These are phyloP conservation scores for Lachnellula subtilissima DNA, from an alignment of 2,329 filamentous ascomycete species.

Conservation along the genomic window DNA sequence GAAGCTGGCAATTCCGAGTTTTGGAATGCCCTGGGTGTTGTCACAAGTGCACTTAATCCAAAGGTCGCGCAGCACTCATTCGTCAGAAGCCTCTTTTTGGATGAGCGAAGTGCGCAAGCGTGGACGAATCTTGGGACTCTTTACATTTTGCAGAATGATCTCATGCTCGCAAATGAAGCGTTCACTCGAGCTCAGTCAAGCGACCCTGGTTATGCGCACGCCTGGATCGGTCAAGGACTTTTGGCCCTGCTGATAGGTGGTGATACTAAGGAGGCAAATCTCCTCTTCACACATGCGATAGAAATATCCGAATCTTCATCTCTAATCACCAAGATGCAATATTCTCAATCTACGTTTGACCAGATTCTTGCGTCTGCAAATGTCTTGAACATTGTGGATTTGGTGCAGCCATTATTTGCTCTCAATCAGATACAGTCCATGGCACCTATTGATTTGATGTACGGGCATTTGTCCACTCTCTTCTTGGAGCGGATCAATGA, in stretches of 20 bases:
- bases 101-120: slow-evolving; percentile 75
- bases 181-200: slow-evolving; percentile 90
- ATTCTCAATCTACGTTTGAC: slow-evolving; percentile 77
- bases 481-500: slow-evolving; percentile 78
- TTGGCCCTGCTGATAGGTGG: slow-evolving; percentile 69
- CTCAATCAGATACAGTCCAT: slow-evolving; percentile 75
- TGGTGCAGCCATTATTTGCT: slow-evolving; percentile 85
- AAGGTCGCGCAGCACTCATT: slow-evolving; percentile 91
- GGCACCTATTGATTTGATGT: slow-evolving; percentile 63
- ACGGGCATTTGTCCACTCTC: slow-evolving; percentile 72
- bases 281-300: slow-evolving; percentile 89
- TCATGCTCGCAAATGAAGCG: slow-evolving; percentile 79
- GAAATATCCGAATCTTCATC: slow-evolving; percentile 81
- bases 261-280: slow-evolving; percentile 70
- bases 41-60: slow-evolving; percentile 79
- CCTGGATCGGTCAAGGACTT: slow-evolving; percentile 90
- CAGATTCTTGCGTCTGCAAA: slow-evolving; percentile 58
- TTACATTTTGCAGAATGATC: slow-evolving; percentile 78
- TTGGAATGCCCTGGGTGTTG: slow-evolving; percentile 93
- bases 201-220: slow-evolving; percentile 88
- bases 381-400: slow-evolving; percentile 49
- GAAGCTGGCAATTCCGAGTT: slow-evolving; percentile 94
- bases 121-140: slow-evolving; percentile 92
- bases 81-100: slow-evolving; percentile 84
- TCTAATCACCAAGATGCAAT: slow-evolving; percentile 70